A percentile compares a stretch with the other conserved stretches of the same genome.
Conservation (phyloP, 2,329 filamentous ascomycete species). For the Fusarium palustre region DNA sequence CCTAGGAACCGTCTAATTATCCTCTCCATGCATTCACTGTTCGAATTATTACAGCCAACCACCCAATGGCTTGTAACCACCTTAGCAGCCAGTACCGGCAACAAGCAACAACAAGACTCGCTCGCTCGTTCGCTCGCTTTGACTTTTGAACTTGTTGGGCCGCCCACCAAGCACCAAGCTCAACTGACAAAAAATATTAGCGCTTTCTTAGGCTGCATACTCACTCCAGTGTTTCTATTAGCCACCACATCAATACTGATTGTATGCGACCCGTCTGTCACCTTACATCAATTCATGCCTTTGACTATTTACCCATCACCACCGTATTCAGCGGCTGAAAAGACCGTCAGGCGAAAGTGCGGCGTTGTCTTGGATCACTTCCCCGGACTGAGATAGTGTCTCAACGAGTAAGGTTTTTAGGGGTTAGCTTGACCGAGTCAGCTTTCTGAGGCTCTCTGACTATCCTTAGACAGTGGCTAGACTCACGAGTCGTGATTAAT, state of each 20-base stretch:
- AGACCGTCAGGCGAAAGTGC: slow-evolving; percentile 25
- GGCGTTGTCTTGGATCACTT: slow-evolving; percentile 32
- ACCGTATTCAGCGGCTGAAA: not conserved
- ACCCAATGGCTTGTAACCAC: slow-evolving; percentile 25
- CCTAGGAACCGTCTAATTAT: not conserved
- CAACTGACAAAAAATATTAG: slow-evolving; percentile 39
- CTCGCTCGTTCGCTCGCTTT: slow-evolving; percentile 12
- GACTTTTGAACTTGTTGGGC: slow-evolving; percentile 49
- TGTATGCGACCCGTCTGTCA: not conserved
- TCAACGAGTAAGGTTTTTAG: slow-evolving; percentile 12
- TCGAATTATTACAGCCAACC: not conserved
- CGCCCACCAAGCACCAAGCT: slow-evolving; percentile 45
- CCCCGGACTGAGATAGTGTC: slow-evolving; percentile 36
- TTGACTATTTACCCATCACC: not conserved
- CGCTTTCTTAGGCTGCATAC: not conserved
- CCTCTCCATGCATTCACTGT: not conserved
- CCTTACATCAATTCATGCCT: not conserved
- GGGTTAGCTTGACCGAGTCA: slow-evolving; percentile 22
- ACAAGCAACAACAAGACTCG: slow-evolving; percentile 10
- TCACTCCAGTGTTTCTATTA: not conserved
- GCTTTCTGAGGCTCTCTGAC: slow-evolving; percentile 23
- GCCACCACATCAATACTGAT: not conserved
- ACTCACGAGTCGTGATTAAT: slow-evolving; percentile 34
- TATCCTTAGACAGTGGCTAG: slow-evolving; percentile 8
- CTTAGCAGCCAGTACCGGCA: slow-evolving; percentile 17